phyloP scores from a whole-genome alignment of 2,329 filamentous ascomycete species.

The Clonostachys chloroleuca region DNA sequence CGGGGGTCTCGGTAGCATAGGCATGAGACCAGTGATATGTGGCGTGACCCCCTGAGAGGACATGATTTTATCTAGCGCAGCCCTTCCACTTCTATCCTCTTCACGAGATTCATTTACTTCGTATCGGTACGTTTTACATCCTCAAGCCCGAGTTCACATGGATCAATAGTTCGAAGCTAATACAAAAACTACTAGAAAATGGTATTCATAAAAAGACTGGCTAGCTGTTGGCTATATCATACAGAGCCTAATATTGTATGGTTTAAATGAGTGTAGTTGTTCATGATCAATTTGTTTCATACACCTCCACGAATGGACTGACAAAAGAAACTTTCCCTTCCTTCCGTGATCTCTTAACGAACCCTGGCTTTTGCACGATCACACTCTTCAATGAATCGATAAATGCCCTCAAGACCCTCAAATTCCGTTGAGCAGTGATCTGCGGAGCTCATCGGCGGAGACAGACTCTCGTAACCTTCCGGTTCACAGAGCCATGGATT shows the following conservation, averaged over 20 bases:
- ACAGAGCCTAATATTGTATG: background rate
- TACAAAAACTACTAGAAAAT: constrained; percentile 9
- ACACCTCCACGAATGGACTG: background rate
- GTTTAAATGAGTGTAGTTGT: constrained; percentile 14
- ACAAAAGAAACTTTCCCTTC: background rate
- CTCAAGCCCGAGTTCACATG: too few species aligned
- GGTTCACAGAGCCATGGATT: constrained; percentile 44
- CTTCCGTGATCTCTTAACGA: constrained; percentile 8
- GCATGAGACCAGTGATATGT: too few species aligned
- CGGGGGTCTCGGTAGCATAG: too few species aligned
- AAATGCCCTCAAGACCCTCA: constrained; percentile 53
- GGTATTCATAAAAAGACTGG: background rate
- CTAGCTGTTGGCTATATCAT: background rate
- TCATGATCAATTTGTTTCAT: background rate
- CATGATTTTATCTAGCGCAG: too few species aligned
- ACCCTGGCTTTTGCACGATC: constrained; percentile 34
- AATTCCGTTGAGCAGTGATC: constrained; percentile 42
- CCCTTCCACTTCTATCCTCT: too few species aligned
- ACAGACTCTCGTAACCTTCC: constrained; percentile 46
- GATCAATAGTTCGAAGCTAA: too few species aligned
- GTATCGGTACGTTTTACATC: too few species aligned
- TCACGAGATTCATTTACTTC: too few species aligned
- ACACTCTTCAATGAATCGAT: constrained; percentile 55
- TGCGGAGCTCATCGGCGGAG: constrained; percentile 37
- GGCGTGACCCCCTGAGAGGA: too few species aligned